Conservation (phyloP, 164 flowering plant genomes). For the Vitis riparia region DNA sequence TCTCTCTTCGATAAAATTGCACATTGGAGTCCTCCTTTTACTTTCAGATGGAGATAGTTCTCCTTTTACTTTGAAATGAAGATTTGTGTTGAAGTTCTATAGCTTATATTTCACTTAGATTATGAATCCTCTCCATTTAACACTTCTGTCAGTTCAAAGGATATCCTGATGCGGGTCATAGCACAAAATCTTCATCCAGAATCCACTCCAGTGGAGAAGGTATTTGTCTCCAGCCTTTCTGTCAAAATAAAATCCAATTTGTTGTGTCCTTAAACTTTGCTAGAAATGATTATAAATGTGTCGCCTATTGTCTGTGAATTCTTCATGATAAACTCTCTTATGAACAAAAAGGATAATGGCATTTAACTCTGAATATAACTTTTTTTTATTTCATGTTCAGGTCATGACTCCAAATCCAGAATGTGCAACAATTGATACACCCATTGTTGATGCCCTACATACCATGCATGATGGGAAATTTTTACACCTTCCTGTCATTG, state of each 20-base stretch:
- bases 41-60: background rate
- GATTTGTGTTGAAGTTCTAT: background rate
- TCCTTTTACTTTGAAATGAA: background rate
- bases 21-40: background rate
- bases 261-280: background rate
- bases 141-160: constrained; percentile 65
- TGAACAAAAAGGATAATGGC: background rate
- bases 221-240: constrained; percentile 14
- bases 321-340: background rate
- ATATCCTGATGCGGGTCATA: constrained; percentile 92
- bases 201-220: constrained; percentile 86
- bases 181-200: constrained; percentile 79
- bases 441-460: constrained; percentile 97
- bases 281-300: too few relatives aligned
- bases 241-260: background rate
- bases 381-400: constrained; percentile 36
- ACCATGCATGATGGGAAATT: constrained; percentile 98
- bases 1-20: constrained; percentile 6
- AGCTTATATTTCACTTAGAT: background rate
- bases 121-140: constrained; percentile 2
- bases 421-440: constrained; percentile 91
- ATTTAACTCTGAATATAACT: background rate
- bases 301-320: too few relatives aligned
- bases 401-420: constrained; percentile 99
- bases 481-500: constrained; percentile 93